A percentile compares a stretch with the other conserved stretches of the same genome.
phyloP scores from a whole-genome alignment of 345 rosid species.

The Hibiscus syriacus region DNA sequence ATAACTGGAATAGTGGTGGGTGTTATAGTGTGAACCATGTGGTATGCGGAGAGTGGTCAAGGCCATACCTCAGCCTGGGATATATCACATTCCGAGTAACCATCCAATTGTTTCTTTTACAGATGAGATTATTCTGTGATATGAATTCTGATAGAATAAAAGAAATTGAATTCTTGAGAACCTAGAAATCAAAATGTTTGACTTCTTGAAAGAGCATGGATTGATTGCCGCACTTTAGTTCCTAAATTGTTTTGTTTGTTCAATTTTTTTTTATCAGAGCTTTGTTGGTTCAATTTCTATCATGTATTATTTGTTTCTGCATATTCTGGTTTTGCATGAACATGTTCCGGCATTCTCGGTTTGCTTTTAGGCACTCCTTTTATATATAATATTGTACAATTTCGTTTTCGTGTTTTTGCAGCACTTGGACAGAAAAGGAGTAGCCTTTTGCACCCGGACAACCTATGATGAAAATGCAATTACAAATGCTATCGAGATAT shows the following conservation, averaged over 20 bases:
- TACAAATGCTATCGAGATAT: conserved; percentile 54
- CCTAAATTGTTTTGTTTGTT: background rate
- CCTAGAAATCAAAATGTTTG: background rate
- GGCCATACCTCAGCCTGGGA: background rate
- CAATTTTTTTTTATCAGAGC: too few species aligned
- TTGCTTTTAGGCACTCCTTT: background rate
- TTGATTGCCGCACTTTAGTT: background rate
- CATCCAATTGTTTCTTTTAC: background rate
- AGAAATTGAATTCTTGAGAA: background rate
- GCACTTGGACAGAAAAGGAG: too few species aligned
- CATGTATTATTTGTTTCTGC: background rate
- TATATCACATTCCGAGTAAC: background rate
- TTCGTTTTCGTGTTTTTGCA: conserved; percentile 16
- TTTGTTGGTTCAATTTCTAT: background rate
- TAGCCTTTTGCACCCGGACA: conserved; percentile 44
- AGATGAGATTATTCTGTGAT: background rate
- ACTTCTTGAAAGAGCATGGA: background rate
- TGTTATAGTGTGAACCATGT: too few species aligned
- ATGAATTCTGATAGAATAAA: background rate
- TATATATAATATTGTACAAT: conserved; percentile 4
- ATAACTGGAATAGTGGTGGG: too few species aligned
- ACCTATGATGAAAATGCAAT: conserved; percentile 56
- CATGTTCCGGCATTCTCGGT: background rate
- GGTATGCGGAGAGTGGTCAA: too few species aligned
- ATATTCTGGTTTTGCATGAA: too few species aligned